Evolutionary conservation across 768 basidiomycete species (phyloP), one percentile per base, ranked within the genome.

Genomic region (Thelephora aurantiotincta): DNA sequence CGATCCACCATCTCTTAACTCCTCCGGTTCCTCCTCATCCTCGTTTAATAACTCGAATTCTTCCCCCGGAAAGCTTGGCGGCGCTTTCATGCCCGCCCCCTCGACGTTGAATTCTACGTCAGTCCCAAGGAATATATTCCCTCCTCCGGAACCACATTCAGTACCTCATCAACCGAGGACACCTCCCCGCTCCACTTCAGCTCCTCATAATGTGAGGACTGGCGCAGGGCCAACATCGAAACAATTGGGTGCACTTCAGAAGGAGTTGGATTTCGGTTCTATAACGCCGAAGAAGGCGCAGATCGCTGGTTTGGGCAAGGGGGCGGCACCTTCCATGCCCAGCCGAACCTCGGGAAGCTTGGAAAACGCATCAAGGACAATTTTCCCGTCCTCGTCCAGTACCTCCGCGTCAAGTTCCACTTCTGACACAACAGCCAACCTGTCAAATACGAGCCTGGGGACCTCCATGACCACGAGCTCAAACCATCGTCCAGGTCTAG

Each of bases 241-340:
- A 41, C 12, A 16, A 18, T 69, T 85, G 54, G 66, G 77, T 61
- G 74, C 85, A 77, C 67, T 89, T 20, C 70, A 67, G 44, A 77
- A 68, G 47, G 85, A 89, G 11, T 70, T 86, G 4, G 85, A 88
- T 46, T 88, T 75, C 48, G 71, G 76, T 18, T 86, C 86, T 1
- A 64, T 71, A 46, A 89, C 82, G 50, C 87, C 86, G 0, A 70
- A 77, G 62, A 86, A 75, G 68, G 60, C 54, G 43, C 62, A 62
- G 44, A 54, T 63, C 3, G 51, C 60, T 12, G 55, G 59, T 11
- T 53, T 68, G 12, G 65, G 62, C 1, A 53, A 63, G 22, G 59
- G 59, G 2, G 61, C 61, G 6, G 50, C 54, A 36, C 48, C 55
- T 38, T 23, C 54, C 13, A 49, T 53, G n/a, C 36, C 49, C 35